Evolutionary conservation across 805 yeast genomes (phyloP).

Genomic region (Candida koratica): DNA sequence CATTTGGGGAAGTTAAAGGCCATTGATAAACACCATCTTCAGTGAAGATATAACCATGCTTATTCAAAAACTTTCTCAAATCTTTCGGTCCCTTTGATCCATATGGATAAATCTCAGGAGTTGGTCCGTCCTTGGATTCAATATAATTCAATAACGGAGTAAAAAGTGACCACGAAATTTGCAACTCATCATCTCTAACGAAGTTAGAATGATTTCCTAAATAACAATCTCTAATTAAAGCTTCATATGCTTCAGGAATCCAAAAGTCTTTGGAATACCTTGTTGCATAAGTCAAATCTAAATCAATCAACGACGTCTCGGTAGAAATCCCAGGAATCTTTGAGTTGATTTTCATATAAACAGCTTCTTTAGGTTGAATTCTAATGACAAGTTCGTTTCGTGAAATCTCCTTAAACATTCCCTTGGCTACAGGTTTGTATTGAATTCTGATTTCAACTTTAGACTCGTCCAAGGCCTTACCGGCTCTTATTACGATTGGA

Average conservation of each 20-base stretch:
- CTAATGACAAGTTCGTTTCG: constrained; percentile 92
- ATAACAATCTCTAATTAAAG: constrained; percentile 85
- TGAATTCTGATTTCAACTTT: constrained; percentile 95
- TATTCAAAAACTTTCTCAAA: constrained; percentile 55
- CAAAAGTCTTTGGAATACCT: constrained; percentile 79
- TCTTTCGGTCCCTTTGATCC: constrained; percentile 87
- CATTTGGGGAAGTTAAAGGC: constrained; percentile 69
- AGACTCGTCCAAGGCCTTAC: constrained; percentile 92
- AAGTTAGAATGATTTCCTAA: constrained; percentile 95
- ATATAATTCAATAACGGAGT: constrained; percentile 83
- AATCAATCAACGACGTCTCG: constrained; percentile 78
- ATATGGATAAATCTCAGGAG: constrained; percentile 70
- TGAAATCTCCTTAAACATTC: constrained; percentile 75
- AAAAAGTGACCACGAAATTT: constrained; percentile 86
- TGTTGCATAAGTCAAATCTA: constrained; percentile 78
- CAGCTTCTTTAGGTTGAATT: constrained; percentile 92
- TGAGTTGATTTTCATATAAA: constrained; percentile 87
- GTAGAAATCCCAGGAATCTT: constrained; percentile 91
- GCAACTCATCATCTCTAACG: constrained; percentile 96
- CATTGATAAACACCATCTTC: constrained; percentile 72
- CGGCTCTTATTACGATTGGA: constrained; percentile 92
- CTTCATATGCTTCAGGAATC: constrained; percentile 98
- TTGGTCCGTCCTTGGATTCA: constrained; percentile 67
- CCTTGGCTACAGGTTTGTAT: constrained; percentile 80
- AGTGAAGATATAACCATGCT: constrained; percentile 71